Percentiles rank a stretch among this genome's conserved stretches.
phyloP scores from a whole-genome alignment of 805 yeast genomes.

The Yamadazyma insecticola region DNA sequence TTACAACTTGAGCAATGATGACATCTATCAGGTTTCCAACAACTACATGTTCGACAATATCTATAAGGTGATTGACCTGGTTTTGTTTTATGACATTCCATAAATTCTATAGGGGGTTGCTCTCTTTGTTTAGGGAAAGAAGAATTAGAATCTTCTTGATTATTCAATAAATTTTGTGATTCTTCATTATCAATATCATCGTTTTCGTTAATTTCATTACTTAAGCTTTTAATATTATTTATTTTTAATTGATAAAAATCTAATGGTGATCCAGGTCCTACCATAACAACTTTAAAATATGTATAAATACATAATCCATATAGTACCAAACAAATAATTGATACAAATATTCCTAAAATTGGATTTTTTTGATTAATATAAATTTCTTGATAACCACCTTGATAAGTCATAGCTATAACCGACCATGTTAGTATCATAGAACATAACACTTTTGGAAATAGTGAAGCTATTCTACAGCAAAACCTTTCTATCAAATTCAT shows the following conservation, averaged over 20 bases:
- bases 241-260: slow-evolving; percentile 47
- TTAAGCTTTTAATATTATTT: slow-evolving; percentile 6
- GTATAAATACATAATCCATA: slow-evolving; percentile 40
- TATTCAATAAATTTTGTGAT: not conserved
- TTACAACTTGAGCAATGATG: slow-evolving; percentile 54
- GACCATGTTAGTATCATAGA: slow-evolving; percentile 45
- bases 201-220: not conserved
- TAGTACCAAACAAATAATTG: slow-evolving; percentile 21
- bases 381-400: slow-evolving; percentile 13
- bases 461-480: slow-evolving; percentile 12
- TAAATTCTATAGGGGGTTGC: slow-evolving; percentile 29
- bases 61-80: slow-evolving; percentile 54
- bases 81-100: slow-evolving; percentile 37
- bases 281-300: slow-evolving; percentile 47
- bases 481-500: slow-evolving; percentile 2
- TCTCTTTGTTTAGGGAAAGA: slow-evolving; percentile 3
- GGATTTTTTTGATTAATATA: slow-evolving; percentile 9
- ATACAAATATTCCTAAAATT: slow-evolving; percentile 13
- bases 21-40: slow-evolving; percentile 58
- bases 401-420: slow-evolving; percentile 27
- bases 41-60: slow-evolving; percentile 48
- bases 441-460: slow-evolving; percentile 50
- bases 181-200: not conserved
- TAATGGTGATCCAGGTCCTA: slow-evolving; percentile 64
- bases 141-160: not conserved